These are phyloP conservation scores for Rhodocollybia butyracea DNA, from an alignment of 768 basidiomycete species.

Conservation along the genomic window DNA sequence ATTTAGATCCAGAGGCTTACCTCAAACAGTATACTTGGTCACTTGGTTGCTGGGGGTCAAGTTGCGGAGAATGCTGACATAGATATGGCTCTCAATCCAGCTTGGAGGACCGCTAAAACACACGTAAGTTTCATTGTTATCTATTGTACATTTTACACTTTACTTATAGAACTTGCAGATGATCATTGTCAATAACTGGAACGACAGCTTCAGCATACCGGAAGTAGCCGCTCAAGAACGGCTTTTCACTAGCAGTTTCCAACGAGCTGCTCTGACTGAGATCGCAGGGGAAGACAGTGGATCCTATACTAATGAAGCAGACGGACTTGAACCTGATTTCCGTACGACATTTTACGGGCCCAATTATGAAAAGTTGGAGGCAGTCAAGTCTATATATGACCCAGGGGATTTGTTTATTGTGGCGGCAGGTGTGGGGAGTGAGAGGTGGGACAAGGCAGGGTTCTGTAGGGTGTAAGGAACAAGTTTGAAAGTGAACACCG, in stretches of 20 bases:
- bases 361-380: constrained; percentile 27
- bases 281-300: constrained; percentile 25
- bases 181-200: constrained; percentile 14
- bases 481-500: too few relatives aligned
- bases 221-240: constrained; percentile 17
- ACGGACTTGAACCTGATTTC: constrained; percentile 26
- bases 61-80: constrained; percentile 31
- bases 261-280: constrained; percentile 7
- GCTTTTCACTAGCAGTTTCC: constrained; percentile 24
- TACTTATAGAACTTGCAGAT: too few relatives aligned
- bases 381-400: constrained; percentile 28
- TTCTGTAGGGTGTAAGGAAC: constrained; percentile 21
- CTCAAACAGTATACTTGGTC: neutral
- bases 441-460: constrained; percentile 28
- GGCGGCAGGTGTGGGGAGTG: constrained; percentile 26
- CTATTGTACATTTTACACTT: too few relatives aligned
- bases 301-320: constrained; percentile 33
- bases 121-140: too few relatives aligned
- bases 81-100: constrained; percentile 28
- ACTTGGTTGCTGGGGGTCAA: constrained; percentile 13
- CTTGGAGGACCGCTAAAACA: constrained; percentile 34
- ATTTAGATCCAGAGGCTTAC: too few relatives aligned
- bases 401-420: constrained; percentile 31
- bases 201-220: constrained; percentile 11
- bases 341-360: constrained; percentile 31